A percentile compares a stretch with the other conserved stretches of the same genome.
phyloP scores from a whole-genome alignment of 2,329 filamentous ascomycete species.

The Penicillium sp. region DNA sequence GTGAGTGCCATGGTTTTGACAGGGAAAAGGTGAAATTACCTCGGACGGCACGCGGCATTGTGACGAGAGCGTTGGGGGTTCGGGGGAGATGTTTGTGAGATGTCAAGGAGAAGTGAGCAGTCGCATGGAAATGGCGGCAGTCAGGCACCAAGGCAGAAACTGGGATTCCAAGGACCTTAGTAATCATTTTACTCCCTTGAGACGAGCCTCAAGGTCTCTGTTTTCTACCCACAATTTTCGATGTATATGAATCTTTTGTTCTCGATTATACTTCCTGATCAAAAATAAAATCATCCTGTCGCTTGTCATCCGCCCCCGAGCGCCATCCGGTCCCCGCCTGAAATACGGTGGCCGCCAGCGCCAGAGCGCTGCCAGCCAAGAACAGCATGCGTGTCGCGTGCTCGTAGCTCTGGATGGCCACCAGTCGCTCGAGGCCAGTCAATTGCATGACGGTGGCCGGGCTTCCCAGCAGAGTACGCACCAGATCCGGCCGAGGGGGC shows the following conservation, averaged over 20 bases:
- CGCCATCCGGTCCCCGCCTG: constrained; percentile 59
- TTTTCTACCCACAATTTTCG: neutral
- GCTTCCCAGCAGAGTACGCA: constrained; percentile 55
- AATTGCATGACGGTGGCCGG: constrained; percentile 53
- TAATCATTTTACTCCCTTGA: neutral
- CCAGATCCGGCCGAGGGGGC: constrained; percentile 43
- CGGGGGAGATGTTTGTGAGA: neutral
- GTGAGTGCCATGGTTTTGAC: constrained; percentile 1
- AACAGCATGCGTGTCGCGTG: constrained; percentile 53
- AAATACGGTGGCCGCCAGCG: constrained; percentile 47
- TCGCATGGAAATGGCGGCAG: neutral
- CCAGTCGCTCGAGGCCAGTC: constrained; percentile 46
- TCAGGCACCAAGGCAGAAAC: constrained; percentile 15
- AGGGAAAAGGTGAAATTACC: constrained; percentile 22
- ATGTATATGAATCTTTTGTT: neutral
- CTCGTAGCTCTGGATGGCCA: constrained; percentile 54
- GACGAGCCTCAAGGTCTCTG: neutral
- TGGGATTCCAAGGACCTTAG: neutral
- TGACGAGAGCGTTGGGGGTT: constrained; percentile 2
- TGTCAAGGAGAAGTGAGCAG: neutral
- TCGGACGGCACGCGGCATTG: constrained; percentile 42
- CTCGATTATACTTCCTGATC: neutral
- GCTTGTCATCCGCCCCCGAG: constrained; percentile 15
- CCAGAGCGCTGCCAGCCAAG: constrained; percentile 48
- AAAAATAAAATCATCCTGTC: constrained; percentile 1